Evolutionary conservation across 73 alveolate species (phyloP).

Genomic region (Tetrahymena thermophila): DNA sequence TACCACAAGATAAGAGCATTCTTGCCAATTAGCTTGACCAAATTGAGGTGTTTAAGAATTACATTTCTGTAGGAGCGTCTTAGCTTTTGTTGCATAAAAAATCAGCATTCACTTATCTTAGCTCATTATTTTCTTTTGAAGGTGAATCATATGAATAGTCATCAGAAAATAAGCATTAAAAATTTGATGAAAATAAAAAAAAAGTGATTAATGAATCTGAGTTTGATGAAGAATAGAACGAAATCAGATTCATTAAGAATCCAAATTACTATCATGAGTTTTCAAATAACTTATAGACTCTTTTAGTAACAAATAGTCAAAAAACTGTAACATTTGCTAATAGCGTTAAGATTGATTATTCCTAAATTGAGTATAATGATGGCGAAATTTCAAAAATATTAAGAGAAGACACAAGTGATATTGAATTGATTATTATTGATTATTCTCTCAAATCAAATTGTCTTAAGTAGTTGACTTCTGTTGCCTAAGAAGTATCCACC

Average conservation of each 20-base stretch:
- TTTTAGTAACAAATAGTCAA: neutral
- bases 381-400: neutral
- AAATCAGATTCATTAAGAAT: neutral
- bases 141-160: neutral
- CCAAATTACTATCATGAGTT: neutral
- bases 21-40: neutral
- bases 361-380: neutral
- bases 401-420: neutral
- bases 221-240: neutral
- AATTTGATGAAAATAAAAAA: neutral
- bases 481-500: neutral
- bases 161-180: neutral
- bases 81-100: neutral
- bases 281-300: neutral
- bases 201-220: neutral
- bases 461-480: neutral
- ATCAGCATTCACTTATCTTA: neutral
- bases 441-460: neutral
- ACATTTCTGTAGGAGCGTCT: neutral
- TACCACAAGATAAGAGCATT: neutral
- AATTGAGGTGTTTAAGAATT: neutral
- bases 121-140: neutral
- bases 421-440: neutral
- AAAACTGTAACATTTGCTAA: neutral
- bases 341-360: neutral